A percentile compares a stretch with the other conserved stretches of the same genome.
These are phyloP conservation scores for Pleurotus tuber-regium DNA, from an alignment of 768 basidiomycete species.

Conservation along the genomic window DNA sequence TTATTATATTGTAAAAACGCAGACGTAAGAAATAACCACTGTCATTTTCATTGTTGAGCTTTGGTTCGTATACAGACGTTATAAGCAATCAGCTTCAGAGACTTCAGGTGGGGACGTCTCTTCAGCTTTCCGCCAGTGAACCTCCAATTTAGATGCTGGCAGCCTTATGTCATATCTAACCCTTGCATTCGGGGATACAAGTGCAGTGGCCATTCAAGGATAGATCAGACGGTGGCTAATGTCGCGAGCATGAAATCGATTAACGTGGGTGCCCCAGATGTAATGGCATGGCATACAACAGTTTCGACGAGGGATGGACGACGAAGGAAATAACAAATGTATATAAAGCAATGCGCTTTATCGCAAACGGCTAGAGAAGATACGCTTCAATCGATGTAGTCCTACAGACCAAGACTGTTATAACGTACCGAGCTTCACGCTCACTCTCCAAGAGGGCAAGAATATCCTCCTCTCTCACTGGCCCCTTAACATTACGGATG, in stretches of 20 bases:
- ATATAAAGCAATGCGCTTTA: background rate
- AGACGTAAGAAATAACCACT: background rate
- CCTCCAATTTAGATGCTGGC: no score
- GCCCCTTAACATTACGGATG: conserved; percentile 99
- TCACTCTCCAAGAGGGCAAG: conserved; percentile 96
- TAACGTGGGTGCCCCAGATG: background rate
- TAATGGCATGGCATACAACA: background rate
- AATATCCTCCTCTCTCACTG: conserved; percentile 94
- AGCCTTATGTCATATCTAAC: no score
- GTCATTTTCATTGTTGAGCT: no score
- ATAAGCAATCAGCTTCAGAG: no score
- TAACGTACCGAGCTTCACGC: conserved; percentile 96
- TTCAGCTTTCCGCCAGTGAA: no score
- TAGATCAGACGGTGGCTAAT: no score
- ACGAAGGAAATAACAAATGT: background rate
- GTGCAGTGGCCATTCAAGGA: no score
- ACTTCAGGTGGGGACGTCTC: no score
- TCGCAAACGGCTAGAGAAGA: conserved; percentile 1
- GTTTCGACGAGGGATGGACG: background rate
- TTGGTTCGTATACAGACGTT: no score
- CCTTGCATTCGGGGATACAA: no score
- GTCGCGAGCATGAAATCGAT: no score
- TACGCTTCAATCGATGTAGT: background rate
- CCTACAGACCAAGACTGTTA: background rate
- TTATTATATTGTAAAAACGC: no score